Evolutionary conservation across 139 green algal species (phyloP).

Genomic region (Auxenochlorella protothecoides): DNA sequence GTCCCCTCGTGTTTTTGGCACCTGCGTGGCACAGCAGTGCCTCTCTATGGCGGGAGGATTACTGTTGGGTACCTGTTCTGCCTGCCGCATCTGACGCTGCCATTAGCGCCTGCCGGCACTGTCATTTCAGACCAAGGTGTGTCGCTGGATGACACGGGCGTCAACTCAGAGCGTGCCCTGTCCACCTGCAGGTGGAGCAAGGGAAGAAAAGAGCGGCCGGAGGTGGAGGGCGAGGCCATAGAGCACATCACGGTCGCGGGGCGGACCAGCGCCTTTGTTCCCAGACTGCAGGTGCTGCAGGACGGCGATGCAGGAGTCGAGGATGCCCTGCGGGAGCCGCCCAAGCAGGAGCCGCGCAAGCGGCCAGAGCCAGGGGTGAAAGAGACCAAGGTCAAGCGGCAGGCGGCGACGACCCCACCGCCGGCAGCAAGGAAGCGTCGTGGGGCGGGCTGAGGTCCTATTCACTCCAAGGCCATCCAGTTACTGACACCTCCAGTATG

Average conservation of each 20-base stretch:
- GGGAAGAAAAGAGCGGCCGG: slow-evolving; percentile 33
- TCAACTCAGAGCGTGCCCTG: neutral
- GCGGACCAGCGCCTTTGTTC: slow-evolving; percentile 65
- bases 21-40: neutral
- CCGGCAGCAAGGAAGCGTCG: too few species aligned
- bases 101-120: too few species aligned
- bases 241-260: slow-evolving; percentile 62
- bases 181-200: slow-evolving; percentile 41
- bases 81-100: neutral
- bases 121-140: neutral
- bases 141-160: neutral
- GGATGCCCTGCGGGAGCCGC: too few species aligned
- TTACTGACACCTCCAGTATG: too few species aligned
- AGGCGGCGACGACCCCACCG: too few species aligned
- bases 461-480: too few species aligned
- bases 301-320: neutral
- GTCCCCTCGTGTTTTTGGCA: neutral
- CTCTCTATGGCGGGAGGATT: neutral
- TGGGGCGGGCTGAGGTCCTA: too few species aligned
- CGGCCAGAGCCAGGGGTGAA: too few species aligned
- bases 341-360: too few species aligned
- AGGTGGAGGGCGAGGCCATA: slow-evolving; percentile 33
- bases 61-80: neutral
- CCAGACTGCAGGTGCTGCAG: slow-evolving; percentile 56
- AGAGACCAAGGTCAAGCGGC: too few species aligned